Evolutionary conservation across 805 yeast species (phyloP).

Genomic region (Ogataea ramenticola): DNA sequence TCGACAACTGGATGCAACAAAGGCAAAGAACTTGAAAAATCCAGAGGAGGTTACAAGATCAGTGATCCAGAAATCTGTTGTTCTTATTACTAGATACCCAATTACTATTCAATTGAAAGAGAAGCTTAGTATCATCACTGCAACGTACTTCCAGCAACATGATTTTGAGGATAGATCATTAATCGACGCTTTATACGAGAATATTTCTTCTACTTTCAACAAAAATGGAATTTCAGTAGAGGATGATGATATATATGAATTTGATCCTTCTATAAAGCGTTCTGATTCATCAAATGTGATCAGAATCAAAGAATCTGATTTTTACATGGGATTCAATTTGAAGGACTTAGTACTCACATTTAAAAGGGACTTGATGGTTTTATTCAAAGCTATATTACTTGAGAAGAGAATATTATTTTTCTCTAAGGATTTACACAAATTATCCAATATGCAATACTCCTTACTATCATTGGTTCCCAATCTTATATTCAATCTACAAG

Average conservation of each 20-base stretch:
- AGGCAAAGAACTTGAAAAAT: constrained; percentile 29
- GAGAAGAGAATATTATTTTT: constrained; percentile 72
- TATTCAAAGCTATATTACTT: constrained; percentile 71
- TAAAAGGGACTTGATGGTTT: constrained; percentile 48
- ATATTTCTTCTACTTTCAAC: constrained; percentile 41
- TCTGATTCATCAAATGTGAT: constrained; percentile 6
- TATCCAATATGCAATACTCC: constrained; percentile 80
- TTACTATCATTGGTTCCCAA: constrained; percentile 80
- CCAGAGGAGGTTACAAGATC: constrained; percentile 63
- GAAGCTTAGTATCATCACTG: constrained; percentile 82
- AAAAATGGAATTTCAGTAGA: constrained; percentile 18
- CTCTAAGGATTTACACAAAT: constrained; percentile 69
- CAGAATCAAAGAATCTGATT: constrained; percentile 44
- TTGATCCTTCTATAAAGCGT: neutral
- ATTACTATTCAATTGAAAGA: constrained; percentile 84
- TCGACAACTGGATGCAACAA: constrained; percentile 65
- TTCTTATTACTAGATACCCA: constrained; percentile 80
- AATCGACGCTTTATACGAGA: constrained; percentile 63
- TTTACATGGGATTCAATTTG: constrained; percentile 68
- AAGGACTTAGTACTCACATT: constrained; percentile 56
- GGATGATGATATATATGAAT: constrained; percentile 25
- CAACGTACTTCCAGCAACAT: constrained; percentile 75
- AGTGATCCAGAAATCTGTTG: constrained; percentile 85
- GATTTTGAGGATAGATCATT: constrained; percentile 66
- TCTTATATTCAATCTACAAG: constrained; percentile 61